These are phyloP conservation scores for Pulveroboletus frians DNA, from an alignment of 768 basidiomycete species.

Conservation along the genomic window DNA sequence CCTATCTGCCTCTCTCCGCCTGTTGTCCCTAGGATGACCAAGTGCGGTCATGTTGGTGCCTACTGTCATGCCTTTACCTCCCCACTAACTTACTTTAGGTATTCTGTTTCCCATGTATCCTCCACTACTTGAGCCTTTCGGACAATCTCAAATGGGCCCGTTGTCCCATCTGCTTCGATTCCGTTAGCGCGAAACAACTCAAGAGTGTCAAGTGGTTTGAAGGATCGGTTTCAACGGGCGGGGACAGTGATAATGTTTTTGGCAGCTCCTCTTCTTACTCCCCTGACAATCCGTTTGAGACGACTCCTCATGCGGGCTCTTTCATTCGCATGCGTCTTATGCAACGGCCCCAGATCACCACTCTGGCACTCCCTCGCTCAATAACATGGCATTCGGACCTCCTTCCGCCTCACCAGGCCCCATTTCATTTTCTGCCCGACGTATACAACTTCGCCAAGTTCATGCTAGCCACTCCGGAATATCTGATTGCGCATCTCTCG, in stretches of 20 bases:
- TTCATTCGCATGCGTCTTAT: constrained; percentile 81
- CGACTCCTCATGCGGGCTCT: constrained; percentile 49
- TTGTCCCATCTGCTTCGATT: constrained; percentile 96
- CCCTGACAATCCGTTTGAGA: constrained; percentile 32
- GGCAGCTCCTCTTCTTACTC: constrained; percentile 45
- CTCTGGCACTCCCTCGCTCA: constrained; percentile 89
- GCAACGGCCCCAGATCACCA: constrained; percentile 90
- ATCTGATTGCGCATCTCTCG: constrained; percentile 70
- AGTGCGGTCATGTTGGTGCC: constrained; percentile 89
- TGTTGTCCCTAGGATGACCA: constrained; percentile 87
- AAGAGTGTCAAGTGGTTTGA: constrained; percentile 92
- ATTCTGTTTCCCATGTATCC: constrained; percentile 91
- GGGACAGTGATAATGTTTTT: constrained; percentile 22
- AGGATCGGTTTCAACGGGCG: constrained; percentile 35
- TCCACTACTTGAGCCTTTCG: constrained; percentile 83
- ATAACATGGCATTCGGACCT: constrained; percentile 92
- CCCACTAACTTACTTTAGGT: constrained; percentile 47
- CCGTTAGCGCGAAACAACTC: constrained; percentile 82
- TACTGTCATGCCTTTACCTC: background rate
- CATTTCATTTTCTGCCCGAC: constrained; percentile 94
- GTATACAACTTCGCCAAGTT: constrained; percentile 85
- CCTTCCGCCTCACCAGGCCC: constrained; percentile 85
- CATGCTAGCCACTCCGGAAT: constrained; percentile 90
- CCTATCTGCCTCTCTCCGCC: constrained; percentile 95
- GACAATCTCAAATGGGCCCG: constrained; percentile 82